Percentiles rank a stretch among this genome's conserved stretches.
phyloP scores from a whole-genome alignment of 495 filamentous ascomycete species.

The Penicillium steckii region DNA sequence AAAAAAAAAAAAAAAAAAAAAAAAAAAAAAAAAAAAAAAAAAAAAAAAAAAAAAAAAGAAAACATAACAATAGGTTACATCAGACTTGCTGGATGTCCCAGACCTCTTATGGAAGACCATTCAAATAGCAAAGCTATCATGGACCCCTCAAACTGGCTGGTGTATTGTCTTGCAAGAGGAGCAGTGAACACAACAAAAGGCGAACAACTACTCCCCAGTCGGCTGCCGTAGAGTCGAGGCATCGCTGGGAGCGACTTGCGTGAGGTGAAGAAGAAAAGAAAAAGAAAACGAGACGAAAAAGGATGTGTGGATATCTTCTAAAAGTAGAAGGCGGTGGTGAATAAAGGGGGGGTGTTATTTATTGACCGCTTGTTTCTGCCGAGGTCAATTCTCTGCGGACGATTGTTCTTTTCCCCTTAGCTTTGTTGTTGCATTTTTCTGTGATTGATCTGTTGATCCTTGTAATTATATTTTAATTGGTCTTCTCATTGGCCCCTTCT shows the following conservation, averaged over 20 bases:
- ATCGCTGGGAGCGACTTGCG: constrained; percentile 38
- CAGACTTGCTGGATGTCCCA: constrained; percentile 48
- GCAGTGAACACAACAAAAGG: too few relatives aligned
- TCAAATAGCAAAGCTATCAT: constrained; percentile 35
- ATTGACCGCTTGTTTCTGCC: constrained; percentile 13
- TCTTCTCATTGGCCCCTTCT: constrained; percentile 2
- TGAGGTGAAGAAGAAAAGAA: constrained; percentile 27
- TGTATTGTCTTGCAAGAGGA: constrained; percentile 39
- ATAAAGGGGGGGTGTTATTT: background rate
- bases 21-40: too few relatives aligned
- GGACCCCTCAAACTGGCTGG: constrained; percentile 53
- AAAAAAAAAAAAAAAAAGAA: too few relatives aligned
- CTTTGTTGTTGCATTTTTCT: constrained; percentile 14
- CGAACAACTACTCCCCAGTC: constrained; percentile 27
- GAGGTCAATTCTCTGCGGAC: constrained; percentile 15
- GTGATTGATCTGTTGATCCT: constrained; percentile 10
- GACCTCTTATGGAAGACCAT: constrained; percentile 50
- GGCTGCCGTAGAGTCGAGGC: constrained; percentile 28
- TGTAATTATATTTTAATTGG: constrained; percentile 17
- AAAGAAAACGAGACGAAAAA: constrained; percentile 6
- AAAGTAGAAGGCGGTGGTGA: background rate
- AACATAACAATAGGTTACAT: too few relatives aligned
- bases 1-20: too few relatives aligned
- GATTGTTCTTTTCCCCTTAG: constrained; percentile 17
- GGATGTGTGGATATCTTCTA: background rate